phyloP scores from a whole-genome alignment of 208 protist species.

The Leishmania gerbilli region DNA sequence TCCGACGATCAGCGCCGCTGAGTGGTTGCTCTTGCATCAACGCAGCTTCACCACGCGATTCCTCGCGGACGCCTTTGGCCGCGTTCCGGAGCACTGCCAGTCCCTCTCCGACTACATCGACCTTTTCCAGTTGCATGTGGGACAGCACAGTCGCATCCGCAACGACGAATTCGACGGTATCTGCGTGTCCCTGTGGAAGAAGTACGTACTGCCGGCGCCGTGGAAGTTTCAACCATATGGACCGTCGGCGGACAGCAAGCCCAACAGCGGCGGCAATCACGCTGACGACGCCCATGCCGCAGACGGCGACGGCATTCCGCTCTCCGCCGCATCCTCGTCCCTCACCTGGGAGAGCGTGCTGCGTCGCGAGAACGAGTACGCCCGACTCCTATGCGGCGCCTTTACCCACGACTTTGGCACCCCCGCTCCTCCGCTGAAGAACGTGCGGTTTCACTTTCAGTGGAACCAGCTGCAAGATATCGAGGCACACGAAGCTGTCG shows the following conservation, averaged over 20 bases:
- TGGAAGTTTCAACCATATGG: conserved; percentile 49
- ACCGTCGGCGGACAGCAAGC: neutral
- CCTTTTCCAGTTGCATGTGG: conserved; percentile 78
- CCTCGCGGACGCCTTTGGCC: conserved; percentile 42
- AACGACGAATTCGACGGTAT: conserved; percentile 62
- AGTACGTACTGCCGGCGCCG: conserved; percentile 51
- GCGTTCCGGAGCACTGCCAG: conserved; percentile 42
- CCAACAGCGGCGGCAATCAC: neutral
- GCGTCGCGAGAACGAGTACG: conserved; percentile 54
- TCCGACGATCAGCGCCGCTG: conserved; percentile 15
- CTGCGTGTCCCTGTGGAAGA: conserved; percentile 67
- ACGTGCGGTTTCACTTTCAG: conserved; percentile 61
- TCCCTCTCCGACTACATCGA: conserved; percentile 61
- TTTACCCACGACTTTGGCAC: conserved; percentile 70
- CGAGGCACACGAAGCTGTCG: conserved; percentile 48
- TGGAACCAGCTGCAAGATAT: conserved; percentile 75
- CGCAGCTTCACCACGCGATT: conserved; percentile 55
- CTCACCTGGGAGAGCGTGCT: conserved; percentile 60
- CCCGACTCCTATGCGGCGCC: conserved; percentile 36
- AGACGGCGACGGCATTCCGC: neutral
- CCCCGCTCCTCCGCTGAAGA: conserved; percentile 44
- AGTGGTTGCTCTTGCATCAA: conserved; percentile 41
- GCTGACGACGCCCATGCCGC: neutral
- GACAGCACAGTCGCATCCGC: conserved; percentile 60
- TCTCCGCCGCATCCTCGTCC: neutral